Conservation (phyloP, 2,329 filamentous ascomycete genomes). For the Coniochaeta sp. region DNA sequence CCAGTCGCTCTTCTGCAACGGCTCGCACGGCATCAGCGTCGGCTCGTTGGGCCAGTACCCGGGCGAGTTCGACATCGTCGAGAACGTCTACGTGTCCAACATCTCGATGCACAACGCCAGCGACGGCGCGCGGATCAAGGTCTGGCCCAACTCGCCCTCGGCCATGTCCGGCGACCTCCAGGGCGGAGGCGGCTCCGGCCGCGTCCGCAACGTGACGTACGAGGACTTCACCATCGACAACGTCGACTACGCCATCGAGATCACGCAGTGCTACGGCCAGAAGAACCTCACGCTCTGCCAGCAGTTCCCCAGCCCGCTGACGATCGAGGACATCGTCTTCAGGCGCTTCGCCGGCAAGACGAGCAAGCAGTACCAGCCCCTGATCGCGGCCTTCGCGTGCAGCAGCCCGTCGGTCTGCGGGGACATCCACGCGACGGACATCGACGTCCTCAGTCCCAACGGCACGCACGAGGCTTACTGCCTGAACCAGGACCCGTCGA, state of each 20-base stretch:
- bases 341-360: conserved; percentile 44
- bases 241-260: conserved; percentile 55
- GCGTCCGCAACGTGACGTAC: conserved; percentile 55
- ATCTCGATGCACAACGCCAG: conserved; percentile 18
- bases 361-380: conserved; percentile 14
- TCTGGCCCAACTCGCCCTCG: conserved; percentile 30
- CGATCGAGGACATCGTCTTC: conserved; percentile 45
- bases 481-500: conserved; percentile 14
- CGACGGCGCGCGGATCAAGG: conserved; percentile 58
- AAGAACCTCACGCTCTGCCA: conserved; percentile 55
- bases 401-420: conserved; percentile 14
- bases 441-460: conserved; percentile 16
- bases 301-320: conserved; percentile 44
- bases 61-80: conserved; percentile 49
- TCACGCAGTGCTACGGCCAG: conserved; percentile 38
- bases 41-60: conserved; percentile 54
- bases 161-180: conserved; percentile 39
- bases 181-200: conserved; percentile 52
- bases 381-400: conserved; percentile 18
- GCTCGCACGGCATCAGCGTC: conserved; percentile 54
- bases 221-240: conserved; percentile 44
- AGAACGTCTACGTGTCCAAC: conserved; percentile 48
- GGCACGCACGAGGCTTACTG: conserved; percentile 16
- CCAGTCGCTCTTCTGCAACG: conserved; percentile 53
- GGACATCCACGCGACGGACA: conserved; percentile 13